Evolutionary conservation across 257 asterid genomes (phyloP).

Genomic region (Primulina eburnea): DNA sequence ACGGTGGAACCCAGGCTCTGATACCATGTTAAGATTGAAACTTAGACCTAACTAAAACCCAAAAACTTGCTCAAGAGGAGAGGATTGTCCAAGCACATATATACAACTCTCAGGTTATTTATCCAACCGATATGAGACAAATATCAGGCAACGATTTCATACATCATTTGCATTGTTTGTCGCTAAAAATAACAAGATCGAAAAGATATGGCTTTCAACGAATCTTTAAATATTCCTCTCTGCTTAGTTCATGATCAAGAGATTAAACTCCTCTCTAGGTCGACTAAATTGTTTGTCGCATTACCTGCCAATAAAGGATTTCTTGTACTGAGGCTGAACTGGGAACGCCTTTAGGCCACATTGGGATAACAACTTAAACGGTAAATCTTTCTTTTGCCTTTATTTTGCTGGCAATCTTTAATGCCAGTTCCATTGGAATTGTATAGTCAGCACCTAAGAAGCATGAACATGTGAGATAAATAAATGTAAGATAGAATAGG

Average conservation of each 20-base stretch:
- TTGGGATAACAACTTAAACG: constrained; percentile 76
- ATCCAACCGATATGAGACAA: too few relatives aligned
- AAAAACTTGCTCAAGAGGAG: too few relatives aligned
- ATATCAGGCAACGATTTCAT: constrained; percentile 35
- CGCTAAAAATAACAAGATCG: constrained; percentile 26
- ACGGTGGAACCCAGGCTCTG: too few relatives aligned
- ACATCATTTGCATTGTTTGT: constrained; percentile 57
- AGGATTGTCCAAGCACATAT: too few relatives aligned
- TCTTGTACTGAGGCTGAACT: constrained; percentile 85
- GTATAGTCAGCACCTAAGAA: constrained; percentile 80
- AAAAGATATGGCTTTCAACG: not conserved
- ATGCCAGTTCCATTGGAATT: constrained; percentile 87
- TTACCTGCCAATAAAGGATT: constrained; percentile 94
- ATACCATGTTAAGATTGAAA: too few relatives aligned
- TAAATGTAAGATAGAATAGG: constrained; percentile 13
- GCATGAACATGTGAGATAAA: constrained; percentile 20
- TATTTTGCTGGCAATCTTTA: constrained; percentile 83
- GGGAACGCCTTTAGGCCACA: constrained; percentile 98
- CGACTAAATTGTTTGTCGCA: not conserved
- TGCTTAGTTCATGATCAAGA: not conserved
- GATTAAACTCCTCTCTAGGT: not conserved
- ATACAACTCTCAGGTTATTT: too few relatives aligned
- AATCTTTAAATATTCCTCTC: not conserved
- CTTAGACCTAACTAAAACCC: too few relatives aligned
- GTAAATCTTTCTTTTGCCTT: constrained; percentile 73